Percentiles rank a stretch among this genome's conserved stretches.
These are phyloP conservation scores for Candida odintsovae DNA, from an alignment of 805 yeast species.

Conservation along the genomic window DNA sequence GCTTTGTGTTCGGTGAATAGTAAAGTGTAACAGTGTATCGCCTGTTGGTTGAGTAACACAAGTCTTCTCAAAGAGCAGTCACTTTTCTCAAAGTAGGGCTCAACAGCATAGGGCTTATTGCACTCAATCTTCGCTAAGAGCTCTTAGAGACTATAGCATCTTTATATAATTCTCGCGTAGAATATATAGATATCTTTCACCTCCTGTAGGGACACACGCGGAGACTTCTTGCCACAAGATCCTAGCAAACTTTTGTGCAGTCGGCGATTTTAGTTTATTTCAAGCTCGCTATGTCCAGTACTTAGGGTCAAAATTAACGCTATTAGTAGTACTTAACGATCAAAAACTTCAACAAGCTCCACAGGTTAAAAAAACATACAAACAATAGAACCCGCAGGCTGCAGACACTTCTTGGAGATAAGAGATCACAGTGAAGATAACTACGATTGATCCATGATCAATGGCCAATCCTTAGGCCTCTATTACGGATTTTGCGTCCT, in stretches of 20 bases:
- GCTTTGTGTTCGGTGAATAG: too few species aligned
- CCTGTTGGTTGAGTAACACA: neutral
- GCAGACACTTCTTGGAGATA: neutral
- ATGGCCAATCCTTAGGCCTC: neutral
- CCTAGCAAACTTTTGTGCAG: neutral
- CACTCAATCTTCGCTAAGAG: too few species aligned
- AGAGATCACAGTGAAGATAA: neutral
- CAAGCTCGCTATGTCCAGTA: constrained; percentile 13
- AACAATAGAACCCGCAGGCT: neutral
- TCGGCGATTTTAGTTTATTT: neutral
- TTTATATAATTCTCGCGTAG: too few species aligned
- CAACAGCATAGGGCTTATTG: too few species aligned
- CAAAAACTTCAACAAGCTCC: neutral
- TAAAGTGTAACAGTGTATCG: too few species aligned
- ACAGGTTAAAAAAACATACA: neutral
- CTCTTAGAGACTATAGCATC: too few species aligned
- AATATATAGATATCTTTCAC: too few species aligned
- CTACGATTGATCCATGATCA: neutral
- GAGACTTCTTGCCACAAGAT: too few species aligned
- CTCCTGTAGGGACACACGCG: too few species aligned
- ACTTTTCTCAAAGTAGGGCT: too few species aligned
- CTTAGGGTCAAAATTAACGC: constrained; percentile 11
- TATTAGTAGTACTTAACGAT: constrained; percentile 6
- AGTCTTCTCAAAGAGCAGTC: neutral
- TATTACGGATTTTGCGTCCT: neutral